Percentiles rank a stretch among this genome's conserved stretches.
Conservation (phyloP, 108 stramenopile species). For the Nitzschia palea region DNA sequence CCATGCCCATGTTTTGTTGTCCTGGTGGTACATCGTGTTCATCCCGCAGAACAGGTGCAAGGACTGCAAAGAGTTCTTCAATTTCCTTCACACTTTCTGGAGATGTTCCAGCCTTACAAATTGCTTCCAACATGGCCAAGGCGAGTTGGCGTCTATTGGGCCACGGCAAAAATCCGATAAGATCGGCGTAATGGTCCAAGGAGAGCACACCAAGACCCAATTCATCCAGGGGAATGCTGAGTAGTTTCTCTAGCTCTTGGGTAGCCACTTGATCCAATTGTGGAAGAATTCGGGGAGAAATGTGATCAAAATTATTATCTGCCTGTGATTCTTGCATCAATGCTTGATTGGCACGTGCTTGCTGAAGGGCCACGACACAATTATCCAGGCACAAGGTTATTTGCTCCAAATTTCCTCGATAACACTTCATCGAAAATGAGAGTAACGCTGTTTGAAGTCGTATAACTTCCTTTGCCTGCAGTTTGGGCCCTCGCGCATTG, state of each 20-base stretch:
- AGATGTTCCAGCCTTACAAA: slow-evolving; percentile 49
- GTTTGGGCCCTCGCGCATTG: slow-evolving; percentile 79
- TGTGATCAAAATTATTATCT: background rate
- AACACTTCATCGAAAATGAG: slow-evolving; percentile 90
- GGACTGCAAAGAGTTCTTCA: slow-evolving; percentile 83
- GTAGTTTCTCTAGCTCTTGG: slow-evolving; percentile 84
- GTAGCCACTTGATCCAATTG: slow-evolving; percentile 77
- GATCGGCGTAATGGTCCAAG: slow-evolving; percentile 74
- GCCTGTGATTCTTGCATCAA: slow-evolving; percentile 30
- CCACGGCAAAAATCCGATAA: slow-evolving; percentile 92
- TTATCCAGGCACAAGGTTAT: slow-evolving; percentile 77
- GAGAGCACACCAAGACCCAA: slow-evolving; percentile 81
- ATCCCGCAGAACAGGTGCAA: slow-evolving; percentile 88
- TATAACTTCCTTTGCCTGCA: slow-evolving; percentile 84
- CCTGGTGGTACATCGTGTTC: slow-evolving; percentile 35
- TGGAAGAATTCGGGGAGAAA: background rate
- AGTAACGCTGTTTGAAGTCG: slow-evolving; percentile 91
- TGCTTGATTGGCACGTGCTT: slow-evolving; percentile 59
- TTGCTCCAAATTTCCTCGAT: slow-evolving; percentile 89
- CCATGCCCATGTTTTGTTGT: slow-evolving; percentile 12
- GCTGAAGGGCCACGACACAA: slow-evolving; percentile 68
- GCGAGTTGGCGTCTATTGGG: slow-evolving; percentile 82
- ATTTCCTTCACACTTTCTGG: slow-evolving; percentile 60
- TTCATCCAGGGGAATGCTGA: slow-evolving; percentile 85
- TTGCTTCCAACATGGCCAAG: slow-evolving; percentile 63